A percentile compares a stretch with the other conserved stretches of the same genome.
phyloP scores from a whole-genome alignment of 2,329 filamentous ascomycete genomes.

The Ophiosphaerella herpotricha region DNA sequence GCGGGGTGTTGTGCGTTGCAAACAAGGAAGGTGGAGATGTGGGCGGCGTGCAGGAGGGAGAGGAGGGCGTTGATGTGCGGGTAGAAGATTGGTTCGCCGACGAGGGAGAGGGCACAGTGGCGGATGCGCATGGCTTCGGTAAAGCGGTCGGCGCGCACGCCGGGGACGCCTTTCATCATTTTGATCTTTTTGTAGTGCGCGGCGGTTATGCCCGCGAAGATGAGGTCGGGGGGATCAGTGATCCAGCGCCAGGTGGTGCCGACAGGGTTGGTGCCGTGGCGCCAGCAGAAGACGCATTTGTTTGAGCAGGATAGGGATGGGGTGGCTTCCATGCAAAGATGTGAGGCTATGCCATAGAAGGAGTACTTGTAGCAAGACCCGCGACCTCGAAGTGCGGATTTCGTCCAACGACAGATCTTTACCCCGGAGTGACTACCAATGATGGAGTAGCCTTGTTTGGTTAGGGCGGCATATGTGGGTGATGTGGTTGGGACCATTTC shows the following conservation, averaged over 20 bases:
- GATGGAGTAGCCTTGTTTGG: constrained; percentile 95
- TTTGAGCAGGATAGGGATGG: constrained; percentile 95
- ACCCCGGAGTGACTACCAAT: constrained; percentile 95
- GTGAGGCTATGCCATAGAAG: constrained; percentile 95
- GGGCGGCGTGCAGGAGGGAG: constrained; percentile 78
- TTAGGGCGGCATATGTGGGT: constrained; percentile 84
- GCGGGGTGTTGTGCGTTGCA: constrained; percentile 97
- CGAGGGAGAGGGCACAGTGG: constrained; percentile 88
- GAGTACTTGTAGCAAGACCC: constrained; percentile 98
- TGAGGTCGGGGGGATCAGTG: constrained; percentile 85
- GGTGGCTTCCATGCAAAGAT: constrained; percentile 98
- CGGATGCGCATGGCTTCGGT: constrained; percentile 90
- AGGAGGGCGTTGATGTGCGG: constrained; percentile 95
- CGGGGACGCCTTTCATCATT: constrained; percentile 91
- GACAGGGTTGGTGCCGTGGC: constrained; percentile 95
- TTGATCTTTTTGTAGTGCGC: constrained; percentile 98
- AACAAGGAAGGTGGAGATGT: constrained; percentile 91
- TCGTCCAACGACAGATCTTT: constrained; percentile 98
- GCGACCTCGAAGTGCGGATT: constrained; percentile 88
- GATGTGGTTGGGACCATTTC: constrained; percentile 94
- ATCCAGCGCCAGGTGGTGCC: constrained; percentile 97
- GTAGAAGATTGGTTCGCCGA: constrained; percentile 98
- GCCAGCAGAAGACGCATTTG: constrained; percentile 99
- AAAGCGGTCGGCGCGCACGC: constrained; percentile 88
- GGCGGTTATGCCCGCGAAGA: constrained; percentile 87